phyloP scores from a whole-genome alignment of 2,329 filamentous ascomycete species.

The Diaporthe vexans region DNA sequence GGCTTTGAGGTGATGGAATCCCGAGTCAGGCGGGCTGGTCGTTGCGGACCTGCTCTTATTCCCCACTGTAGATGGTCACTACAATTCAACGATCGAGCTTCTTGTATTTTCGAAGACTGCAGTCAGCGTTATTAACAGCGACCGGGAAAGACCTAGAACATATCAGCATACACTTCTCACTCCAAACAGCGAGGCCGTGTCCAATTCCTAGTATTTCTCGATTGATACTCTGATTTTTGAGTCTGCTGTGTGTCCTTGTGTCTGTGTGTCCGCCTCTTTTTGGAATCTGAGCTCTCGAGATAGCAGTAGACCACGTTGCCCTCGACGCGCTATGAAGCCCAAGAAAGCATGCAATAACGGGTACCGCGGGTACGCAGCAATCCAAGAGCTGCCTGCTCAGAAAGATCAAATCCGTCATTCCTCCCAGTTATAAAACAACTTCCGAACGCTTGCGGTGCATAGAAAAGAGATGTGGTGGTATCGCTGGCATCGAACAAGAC shows the following conservation, averaged over 20 bases:
- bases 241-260: background rate
- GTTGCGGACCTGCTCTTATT: background rate
- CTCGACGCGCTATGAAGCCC: conserved; percentile 10
- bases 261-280: background rate
- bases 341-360: conserved; percentile 11
- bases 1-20: background rate
- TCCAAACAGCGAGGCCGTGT: background rate
- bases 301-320: background rate
- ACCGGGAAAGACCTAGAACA: too few species aligned
- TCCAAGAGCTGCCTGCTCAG: conserved; percentile 1
- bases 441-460: conserved; percentile 8
- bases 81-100: background rate
- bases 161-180: background rate
- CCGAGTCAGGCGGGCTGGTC: conserved; percentile 10
- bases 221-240: background rate
- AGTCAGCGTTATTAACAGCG: too few species aligned
- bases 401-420: background rate
- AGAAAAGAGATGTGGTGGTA: conserved; percentile 1
- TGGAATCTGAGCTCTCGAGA: background rate
- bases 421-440: background rate
- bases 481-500: conserved; percentile 24
- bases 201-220: background rate
- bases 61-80: background rate
- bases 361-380: conserved; percentile 6
- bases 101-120: background rate